Base-by-base conservation (phyloP, 768 basidiomycete species). In the Macrocybe gigantea region DNA sequence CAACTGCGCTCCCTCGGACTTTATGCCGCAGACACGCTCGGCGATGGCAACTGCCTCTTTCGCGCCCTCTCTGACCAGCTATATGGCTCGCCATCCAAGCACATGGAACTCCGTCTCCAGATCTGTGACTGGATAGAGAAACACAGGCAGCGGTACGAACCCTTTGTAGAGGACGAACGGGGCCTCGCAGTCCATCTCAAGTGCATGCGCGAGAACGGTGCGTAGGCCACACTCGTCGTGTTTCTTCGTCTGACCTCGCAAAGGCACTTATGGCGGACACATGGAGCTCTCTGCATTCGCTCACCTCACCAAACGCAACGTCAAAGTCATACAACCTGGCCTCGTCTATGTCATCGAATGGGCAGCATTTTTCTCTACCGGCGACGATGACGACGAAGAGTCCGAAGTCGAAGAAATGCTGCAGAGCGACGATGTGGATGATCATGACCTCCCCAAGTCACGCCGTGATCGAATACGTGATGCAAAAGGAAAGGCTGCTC, bases 21-120 rank as follows among this genome's bases (percentile, higher is more conserved):
- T 7, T 94, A 94, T 62, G 85, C 92, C n/a, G 88, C 88, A 3
- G 74, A 81, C 53, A 94, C 88, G 12, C 65, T 90, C 38, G 92
- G 90, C 44, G 88, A 95, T 64, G 93, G 93, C 41, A 95, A 94
- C 68, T 96, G 93, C 65, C 79, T 96, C 53, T 96, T 94, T 67
- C 84, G 92, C 40, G 90, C 93, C 0, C 74, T 94, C 47, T 83
- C 85, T 40, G 93, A 95, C 67, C 93, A 95, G 63, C 72, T 92
- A 12, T 81, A 85, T 55, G 93, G 93, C 50, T 74, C 85, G 2
- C 80, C 83, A 9, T 75, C 80, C 9, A 70, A 75, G 45, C 92
- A 95, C 54, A 64, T 73, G 34, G 74, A 79, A 49, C 73, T 94
- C 15, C 74, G 93, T 41, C 65, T 74, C 53, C 80, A 88, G 34